Base-by-base conservation (phyloP, 345 rosid genomes). In the Citropsis articulata region DNA sequence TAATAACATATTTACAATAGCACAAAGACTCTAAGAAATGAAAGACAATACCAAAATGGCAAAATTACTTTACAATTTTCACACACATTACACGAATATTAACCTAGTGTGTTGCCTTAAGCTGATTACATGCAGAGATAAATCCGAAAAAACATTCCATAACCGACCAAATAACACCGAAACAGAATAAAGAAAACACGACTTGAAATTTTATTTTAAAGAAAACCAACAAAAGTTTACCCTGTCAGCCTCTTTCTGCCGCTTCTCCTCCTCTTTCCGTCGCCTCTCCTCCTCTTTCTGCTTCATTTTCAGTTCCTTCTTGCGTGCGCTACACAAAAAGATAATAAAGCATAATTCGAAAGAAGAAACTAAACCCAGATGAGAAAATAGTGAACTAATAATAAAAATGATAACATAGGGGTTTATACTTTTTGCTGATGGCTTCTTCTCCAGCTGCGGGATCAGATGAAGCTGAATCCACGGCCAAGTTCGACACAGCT, bases 271-370 rank as follows among this genome's bases (percentile, higher is more conserved):
- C 79, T 93, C 97, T 83, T 92, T 95, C 72, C 88, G 91, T 50
- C 77, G 86, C 79, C 85, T 87, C 83, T 92, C 99, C 81, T 95
- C 97, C 78, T 92, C 99, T 83, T 68, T 90, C 87, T 92, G 90
- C 84, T 87, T 90, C 76, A 81, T 78, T 86, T 88, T 94, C 85
- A 84, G 67, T 69, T 94, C 97, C 84, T 88, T 96, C 88, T 96
- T 96, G 63, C 79, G 89, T 27, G 99, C 99, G 82, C 99, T 96
- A 82, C 80, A 71, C 18, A 35, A 53, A 77, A 75, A 64, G 21
- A 22, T 38, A 31, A 7, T 2, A 25, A 31, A 35, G 65, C 14
- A 19, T 31, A 71, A 45, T 28, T 36, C 25, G n/a, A 36, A 35
- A 69, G 7, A 68, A 56, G n/a, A 33, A 28, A 48, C 25, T 5